Evolutionary conservation across 306 rosid genomes (phyloP), one percentile per base, ranked within the genome.

Genomic region (Purshia tridentata): DNA sequence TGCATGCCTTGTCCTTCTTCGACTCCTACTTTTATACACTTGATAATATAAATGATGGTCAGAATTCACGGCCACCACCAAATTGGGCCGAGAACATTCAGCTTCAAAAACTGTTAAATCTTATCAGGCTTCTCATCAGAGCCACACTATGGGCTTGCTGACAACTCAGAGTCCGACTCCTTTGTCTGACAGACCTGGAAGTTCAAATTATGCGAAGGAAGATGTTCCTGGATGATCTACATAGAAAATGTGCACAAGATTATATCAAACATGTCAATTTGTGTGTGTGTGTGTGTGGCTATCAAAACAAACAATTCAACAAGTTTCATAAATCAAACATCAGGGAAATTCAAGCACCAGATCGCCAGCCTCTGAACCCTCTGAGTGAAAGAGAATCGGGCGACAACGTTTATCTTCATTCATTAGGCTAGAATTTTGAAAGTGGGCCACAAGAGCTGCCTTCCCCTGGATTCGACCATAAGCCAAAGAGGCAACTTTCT

Each of bases 401-500:
- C 97, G 88, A 77, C 98, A 93, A 51, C 90, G 88, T 78, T 93
- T 93, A 67, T 93, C 98, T 83, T 93, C 97, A 68, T 88, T 90
- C 98, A 90, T 90, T 74, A 90, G 79, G 84, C 98, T 93, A 53
- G 97, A 90, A 70, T 88, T 93, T 84, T 93, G 98, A 76, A 93
- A 93, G 81, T 93, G 98, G 35, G 87, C 83, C 64, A 93, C 97
- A 69, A 93, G 96, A 6, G 98, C 97, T 61, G 88, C 86, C 89
- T 90, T 93, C 65, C 98, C 98, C 63, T 93, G 98, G 84, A 93
- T 88, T 60, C 97, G 85, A 22, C 96, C 98, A 81, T 93, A 93
- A 49, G 98, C 96, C 74, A 93, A 81, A 37, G 89, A 89, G 69
- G 98, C 97, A 84, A 93, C 96, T 80, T 90, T 90, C 74, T 90